Conservation (phyloP, 2,329 filamentous ascomycete species). For the Diaporthe batatas region DNA sequence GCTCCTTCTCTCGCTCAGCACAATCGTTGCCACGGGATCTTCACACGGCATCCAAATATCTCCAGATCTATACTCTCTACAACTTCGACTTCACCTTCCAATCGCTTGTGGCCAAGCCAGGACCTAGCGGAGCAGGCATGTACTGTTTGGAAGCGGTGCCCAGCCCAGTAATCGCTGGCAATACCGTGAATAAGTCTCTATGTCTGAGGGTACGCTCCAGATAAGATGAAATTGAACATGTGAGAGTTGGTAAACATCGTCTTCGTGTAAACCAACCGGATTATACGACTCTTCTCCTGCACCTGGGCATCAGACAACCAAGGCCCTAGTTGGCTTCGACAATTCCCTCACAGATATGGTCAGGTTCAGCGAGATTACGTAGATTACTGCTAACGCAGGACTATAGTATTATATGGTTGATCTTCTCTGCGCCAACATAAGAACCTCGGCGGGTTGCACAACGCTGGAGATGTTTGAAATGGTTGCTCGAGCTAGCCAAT, state of each 20-base stretch:
- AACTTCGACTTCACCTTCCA: too few relatives aligned
- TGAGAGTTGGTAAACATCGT: too few relatives aligned
- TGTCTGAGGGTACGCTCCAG: too few relatives aligned
- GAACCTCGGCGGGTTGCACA: not conserved
- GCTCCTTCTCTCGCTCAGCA: not conserved
- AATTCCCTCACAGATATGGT: not conserved
- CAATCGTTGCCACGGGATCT: not conserved
- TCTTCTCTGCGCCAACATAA: not conserved
- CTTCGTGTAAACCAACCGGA: not conserved
- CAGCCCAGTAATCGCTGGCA: not conserved
- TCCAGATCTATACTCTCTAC: not conserved
- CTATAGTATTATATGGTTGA: not conserved
- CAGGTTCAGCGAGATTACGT: not conserved
- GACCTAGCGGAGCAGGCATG: not conserved
- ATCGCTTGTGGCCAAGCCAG: too few relatives aligned
- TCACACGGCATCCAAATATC: not conserved
- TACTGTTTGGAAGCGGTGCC: not conserved
- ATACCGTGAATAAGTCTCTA: not conserved
- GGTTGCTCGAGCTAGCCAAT: not conserved
- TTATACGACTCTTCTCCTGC: not conserved
- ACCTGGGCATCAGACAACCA: not conserved
- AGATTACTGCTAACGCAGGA: conserved; percentile 6
- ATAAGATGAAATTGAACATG: not conserved
- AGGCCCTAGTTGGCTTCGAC: too few relatives aligned
- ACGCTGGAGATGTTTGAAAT: not conserved